Evolutionary conservation across 2,329 filamentous ascomycete species (phyloP), one percentile per base, ranked within the genome.

Genomic region (Thielaviopsis ethacetica): DNA sequence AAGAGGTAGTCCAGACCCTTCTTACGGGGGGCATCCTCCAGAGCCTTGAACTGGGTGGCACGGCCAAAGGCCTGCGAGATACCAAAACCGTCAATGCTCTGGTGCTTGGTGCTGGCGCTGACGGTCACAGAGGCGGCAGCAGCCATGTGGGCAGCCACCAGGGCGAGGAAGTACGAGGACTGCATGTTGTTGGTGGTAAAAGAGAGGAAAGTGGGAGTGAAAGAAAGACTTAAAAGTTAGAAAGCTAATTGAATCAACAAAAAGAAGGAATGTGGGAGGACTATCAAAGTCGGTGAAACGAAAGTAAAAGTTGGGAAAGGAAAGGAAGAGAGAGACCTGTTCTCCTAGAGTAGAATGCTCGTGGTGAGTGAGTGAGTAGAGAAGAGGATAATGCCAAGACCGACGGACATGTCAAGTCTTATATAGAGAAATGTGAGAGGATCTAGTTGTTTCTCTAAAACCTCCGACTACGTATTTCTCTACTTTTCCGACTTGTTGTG

Each of bases 41-140:
- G 63, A 52, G 70, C 69, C 44, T 72, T 66, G 44, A 75, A 70
- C 53, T 72, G 67, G 17, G 68, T 68, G 10, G 72, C 73, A 17
- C 71, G 69, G 6, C 71, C 70, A 62, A 78, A 78, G 5, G 75
- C 75, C 61, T 76, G 70, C 0, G 74, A 76, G 60, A 75, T 70
- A 27, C 75, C 75, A 61, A 77, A 77, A 12, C 75, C 75, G 61
- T 76, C 74, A 51, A 76, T 74, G 5, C 62, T 63, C 54, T 72
- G 71, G 58, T 67, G 64, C 10, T 62, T 67, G 13, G 65, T 65
- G 30, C 59, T 63, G 1, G 66, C 56, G 19, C 67, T 63, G 6
- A 71, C 63, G 0, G 67, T 69, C 34, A 71, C 64, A 2, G 64
- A 61, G 57, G 66, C 66, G 2, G 65, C 67, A 26, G 57, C 53